A percentile compares a stretch with the other conserved stretches of the same genome.
Evolutionary conservation across 192 early-diverging fungal genomes (phyloP).

Genomic region (Coemansia sp.): DNA sequence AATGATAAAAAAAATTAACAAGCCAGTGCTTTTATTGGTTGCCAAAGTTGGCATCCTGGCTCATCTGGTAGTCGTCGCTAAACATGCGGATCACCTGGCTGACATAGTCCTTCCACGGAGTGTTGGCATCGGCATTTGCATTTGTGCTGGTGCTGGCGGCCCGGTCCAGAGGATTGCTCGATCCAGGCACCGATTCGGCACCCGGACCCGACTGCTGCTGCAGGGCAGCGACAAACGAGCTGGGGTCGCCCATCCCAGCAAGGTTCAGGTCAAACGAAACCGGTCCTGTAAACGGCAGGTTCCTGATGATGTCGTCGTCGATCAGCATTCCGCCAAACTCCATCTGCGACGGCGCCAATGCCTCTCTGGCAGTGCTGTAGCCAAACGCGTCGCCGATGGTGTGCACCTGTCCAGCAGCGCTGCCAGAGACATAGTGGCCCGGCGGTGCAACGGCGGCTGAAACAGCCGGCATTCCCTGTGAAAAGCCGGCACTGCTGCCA

Average conservation of each 20-base stretch:
- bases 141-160: neutral
- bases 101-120: conserved; percentile 42
- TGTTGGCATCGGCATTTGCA: neutral
- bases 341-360: conserved; percentile 13
- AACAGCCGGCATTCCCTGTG: neutral
- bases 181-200: no score
- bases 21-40: neutral
- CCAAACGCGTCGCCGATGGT: conserved; percentile 1
- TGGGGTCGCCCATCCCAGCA: conserved; percentile 4
- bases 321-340: conserved; percentile 36
- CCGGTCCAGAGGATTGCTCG: no score
- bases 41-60: neutral
- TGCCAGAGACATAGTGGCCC: neutral
- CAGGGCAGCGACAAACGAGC: neutral
- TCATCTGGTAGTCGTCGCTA: conserved; percentile 11
- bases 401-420: neutral
- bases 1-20: no score
- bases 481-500: neutral
- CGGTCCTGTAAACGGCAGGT: conserved; percentile 32
- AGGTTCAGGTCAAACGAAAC: conserved; percentile 28
- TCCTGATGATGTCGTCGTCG: conserved; percentile 33
- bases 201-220: neutral
- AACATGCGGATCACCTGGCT: conserved; percentile 50
- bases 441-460: neutral
- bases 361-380: conserved; percentile 4